Percentiles rank a stretch among this genome's conserved stretches.
These are phyloP conservation scores for Tuber umbilicatum DNA, from an alignment of 495 filamentous ascomycete genomes.

Conservation along the genomic window DNA sequence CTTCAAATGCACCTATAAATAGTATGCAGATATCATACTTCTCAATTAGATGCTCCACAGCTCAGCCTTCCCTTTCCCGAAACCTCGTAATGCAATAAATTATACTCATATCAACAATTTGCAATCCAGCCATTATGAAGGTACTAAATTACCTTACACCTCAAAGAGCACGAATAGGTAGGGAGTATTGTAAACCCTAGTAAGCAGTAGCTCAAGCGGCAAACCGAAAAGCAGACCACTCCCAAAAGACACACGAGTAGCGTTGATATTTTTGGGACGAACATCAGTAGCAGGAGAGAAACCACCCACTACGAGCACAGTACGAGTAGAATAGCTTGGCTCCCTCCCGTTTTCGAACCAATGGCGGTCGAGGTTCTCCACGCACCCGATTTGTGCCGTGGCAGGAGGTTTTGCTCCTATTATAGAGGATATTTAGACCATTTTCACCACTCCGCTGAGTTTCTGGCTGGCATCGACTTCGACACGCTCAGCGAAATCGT, in stretches of 20 bases:
- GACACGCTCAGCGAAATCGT: neutral
- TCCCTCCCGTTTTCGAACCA: neutral
- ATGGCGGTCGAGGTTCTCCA: neutral
- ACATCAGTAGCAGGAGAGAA: neutral
- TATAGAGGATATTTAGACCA: neutral
- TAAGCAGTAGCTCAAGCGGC: too few species aligned
- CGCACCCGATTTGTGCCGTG: neutral
- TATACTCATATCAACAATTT: neutral
- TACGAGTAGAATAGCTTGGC: neutral
- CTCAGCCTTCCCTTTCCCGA: neutral
- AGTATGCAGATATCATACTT: neutral
- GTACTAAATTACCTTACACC: neutral
- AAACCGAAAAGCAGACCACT: too few species aligned
- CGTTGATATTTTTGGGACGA: too few species aligned
- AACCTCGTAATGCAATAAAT: neutral
- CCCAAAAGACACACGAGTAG: too few species aligned
- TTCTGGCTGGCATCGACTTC: neutral
- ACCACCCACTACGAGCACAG: too few species aligned
- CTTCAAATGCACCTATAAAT: too few species aligned
- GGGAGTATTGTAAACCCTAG: too few species aligned
- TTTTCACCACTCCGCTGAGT: neutral
- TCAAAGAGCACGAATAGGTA: neutral
- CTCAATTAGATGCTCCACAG: neutral
- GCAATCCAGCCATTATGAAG: neutral
- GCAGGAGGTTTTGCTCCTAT: neutral